Evolutionary conservation across 2,329 filamentous ascomycete genomes (phyloP).

Genomic region (Talaromyces sp.): DNA sequence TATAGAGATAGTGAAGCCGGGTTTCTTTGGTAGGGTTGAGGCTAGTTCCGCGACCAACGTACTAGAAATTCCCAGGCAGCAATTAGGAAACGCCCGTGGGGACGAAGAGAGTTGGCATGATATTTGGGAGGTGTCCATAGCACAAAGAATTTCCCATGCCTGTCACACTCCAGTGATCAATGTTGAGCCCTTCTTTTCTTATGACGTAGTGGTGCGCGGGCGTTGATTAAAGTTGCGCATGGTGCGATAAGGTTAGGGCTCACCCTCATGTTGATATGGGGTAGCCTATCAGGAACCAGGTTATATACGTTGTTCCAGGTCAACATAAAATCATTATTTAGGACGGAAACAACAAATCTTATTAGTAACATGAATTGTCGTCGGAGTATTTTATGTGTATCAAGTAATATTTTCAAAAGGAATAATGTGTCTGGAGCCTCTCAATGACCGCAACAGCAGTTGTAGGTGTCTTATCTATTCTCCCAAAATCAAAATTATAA

Average conservation of each 20-base stretch:
- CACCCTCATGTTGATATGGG: background rate
- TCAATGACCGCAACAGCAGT: background rate
- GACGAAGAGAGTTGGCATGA: background rate
- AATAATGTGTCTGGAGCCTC: background rate
- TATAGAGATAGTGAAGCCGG: slow-evolving; percentile 38
- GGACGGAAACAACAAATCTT: background rate
- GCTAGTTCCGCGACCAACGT: slow-evolving; percentile 17
- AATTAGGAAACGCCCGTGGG: background rate
- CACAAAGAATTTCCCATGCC: background rate
- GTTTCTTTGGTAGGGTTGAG: slow-evolving; percentile 19
- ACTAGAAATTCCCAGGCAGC: slow-evolving; percentile 20
- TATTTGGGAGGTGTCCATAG: background rate
- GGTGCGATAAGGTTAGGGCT: background rate
- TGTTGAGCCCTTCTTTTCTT: background rate
- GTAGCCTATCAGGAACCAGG: slow-evolving; percentile 11
- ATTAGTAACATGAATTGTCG: background rate
- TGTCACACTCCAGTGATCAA: background rate
- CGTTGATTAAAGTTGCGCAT: background rate
- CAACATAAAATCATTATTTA: background rate
- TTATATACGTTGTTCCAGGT: background rate
- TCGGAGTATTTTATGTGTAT: background rate
- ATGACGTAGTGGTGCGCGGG: background rate
- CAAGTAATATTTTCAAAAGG: background rate
- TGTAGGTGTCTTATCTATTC: background rate
- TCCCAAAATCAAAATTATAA: background rate